Conservation (phyloP, 169 alveolate species). For the Babesia divergens region DNA sequence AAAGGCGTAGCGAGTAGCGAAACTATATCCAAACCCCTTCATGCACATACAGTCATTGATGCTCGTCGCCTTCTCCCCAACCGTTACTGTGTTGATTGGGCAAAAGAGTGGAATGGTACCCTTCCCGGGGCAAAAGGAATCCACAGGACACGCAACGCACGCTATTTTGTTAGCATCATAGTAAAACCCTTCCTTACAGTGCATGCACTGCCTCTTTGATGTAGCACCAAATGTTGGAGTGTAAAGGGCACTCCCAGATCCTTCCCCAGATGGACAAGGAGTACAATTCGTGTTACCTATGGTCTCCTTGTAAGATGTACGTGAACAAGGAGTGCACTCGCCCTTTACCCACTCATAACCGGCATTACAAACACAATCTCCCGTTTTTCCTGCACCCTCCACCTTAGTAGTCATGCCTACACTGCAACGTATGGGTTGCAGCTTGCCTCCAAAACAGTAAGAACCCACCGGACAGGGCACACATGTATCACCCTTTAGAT, state of each 20-base stretch:
- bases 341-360: slow-evolving; percentile 71
- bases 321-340: slow-evolving; percentile 26
- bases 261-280: slow-evolving; percentile 22
- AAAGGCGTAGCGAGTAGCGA: slow-evolving; percentile 2
- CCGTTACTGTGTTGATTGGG: slow-evolving; percentile 56
- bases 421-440: slow-evolving; percentile 26
- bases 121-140: slow-evolving; percentile 70
- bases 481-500: slow-evolving; percentile 54
- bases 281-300: slow-evolving; percentile 51
- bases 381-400: slow-evolving; percentile 1
- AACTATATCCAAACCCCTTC: slow-evolving; percentile 34
- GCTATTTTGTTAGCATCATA: slow-evolving; percentile 35
- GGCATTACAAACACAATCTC: slow-evolving; percentile 69
- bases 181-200: slow-evolving; percentile 69
- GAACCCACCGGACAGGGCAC: slow-evolving; percentile 55
- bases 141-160: slow-evolving; percentile 67
- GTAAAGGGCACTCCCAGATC: slow-evolving; percentile 18
- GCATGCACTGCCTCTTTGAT: slow-evolving; percentile 52
- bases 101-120: slow-evolving; percentile 58
- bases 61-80: slow-evolving; percentile 10
- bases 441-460: slow-evolving; percentile 42
- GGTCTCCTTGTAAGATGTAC: slow-evolving; percentile 34
- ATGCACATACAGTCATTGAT: slow-evolving; percentile 48
- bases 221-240: slow-evolving; percentile 56
- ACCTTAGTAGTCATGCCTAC: slow-evolving; percentile 42